Evolutionary conservation across 345 rosid species (phyloP).

Genomic region (Limnanthes douglasii): DNA sequence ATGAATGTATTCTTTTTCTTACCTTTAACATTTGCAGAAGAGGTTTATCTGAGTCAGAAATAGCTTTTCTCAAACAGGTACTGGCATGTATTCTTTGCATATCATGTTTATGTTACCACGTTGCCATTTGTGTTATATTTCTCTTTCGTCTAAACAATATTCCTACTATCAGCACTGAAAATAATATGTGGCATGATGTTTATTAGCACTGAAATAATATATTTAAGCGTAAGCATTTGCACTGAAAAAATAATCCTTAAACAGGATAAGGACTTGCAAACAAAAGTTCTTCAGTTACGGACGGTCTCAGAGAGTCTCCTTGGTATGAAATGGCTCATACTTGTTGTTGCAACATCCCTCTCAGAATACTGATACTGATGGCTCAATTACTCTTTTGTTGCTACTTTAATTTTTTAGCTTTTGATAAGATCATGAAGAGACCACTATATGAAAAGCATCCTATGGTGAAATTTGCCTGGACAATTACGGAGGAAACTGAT

Average conservation of each 20-base stretch:
- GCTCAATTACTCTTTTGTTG: slow-evolving; percentile 8
- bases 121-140: slow-evolving; percentile 1
- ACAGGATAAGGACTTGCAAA: slow-evolving; percentile 55
- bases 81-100: slow-evolving; percentile 2
- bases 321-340: slow-evolving; percentile 28
- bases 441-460: slow-evolving; percentile 95
- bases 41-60: slow-evolving; percentile 82
- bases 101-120: slow-evolving; percentile 6
- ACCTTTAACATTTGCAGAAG: slow-evolving; percentile 75
- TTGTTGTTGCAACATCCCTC: slow-evolving; percentile 1
- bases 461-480: slow-evolving; percentile 88
- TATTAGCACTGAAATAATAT: too few relatives aligned
- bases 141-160: background rate
- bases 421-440: slow-evolving; percentile 71
- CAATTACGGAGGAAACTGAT: slow-evolving; percentile 69
- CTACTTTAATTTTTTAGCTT: slow-evolving; percentile 34
- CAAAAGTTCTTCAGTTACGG: slow-evolving; percentile 54
- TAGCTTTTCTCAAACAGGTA: slow-evolving; percentile 77
- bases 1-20: too few relatives aligned
- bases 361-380: slow-evolving; percentile 4
- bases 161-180: background rate
- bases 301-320: slow-evolving; percentile 41
- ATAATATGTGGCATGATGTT: background rate
- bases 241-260: slow-evolving; percentile 2
- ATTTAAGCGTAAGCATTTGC: background rate